A percentile compares a stretch with the other conserved stretches of the same genome.
Evolutionary conservation across 1,284 basidiomycete genomes (phyloP).

Genomic region (Pseudozyma sp.): DNA sequence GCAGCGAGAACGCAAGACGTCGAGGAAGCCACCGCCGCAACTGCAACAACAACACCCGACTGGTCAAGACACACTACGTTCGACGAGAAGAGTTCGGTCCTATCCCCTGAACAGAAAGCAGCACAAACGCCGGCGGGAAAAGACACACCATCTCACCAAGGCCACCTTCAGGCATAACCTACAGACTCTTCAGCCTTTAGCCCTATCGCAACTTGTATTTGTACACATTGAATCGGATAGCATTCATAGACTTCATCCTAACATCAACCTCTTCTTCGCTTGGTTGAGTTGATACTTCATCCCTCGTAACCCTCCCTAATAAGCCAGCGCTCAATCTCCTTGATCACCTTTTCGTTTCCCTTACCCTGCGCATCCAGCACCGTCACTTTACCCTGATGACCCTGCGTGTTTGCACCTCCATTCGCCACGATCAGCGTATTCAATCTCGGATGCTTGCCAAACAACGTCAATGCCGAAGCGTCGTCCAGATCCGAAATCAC

Average conservation of each 20-base stretch:
- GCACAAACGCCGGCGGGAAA: no score
- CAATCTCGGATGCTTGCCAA: constrained; percentile 37
- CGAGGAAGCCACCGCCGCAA: constrained; percentile 2
- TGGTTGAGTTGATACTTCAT: background rate
- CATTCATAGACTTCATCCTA: no score
- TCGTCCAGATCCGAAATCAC: constrained; percentile 39
- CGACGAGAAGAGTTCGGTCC: background rate
- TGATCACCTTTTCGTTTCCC: constrained; percentile 30
- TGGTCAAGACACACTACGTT: constrained; percentile 32
- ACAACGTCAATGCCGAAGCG: constrained; percentile 17
- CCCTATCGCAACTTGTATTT: constrained; percentile 4
- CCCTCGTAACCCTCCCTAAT: constrained; percentile 45
- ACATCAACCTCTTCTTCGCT: background rate
- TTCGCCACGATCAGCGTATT: constrained; percentile 41
- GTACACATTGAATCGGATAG: constrained; percentile 3
- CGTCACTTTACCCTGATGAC: constrained; percentile 25
- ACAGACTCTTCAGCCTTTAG: no score
- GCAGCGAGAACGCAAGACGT: constrained; percentile 3
- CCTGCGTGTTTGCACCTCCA: constrained; percentile 8
- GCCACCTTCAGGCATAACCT: no score
- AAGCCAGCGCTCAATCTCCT: constrained; percentile 46
- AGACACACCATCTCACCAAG: no score
- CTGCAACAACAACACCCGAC: constrained; percentile 14
- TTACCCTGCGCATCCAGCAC: constrained; percentile 15
- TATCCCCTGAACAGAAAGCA: no score